phyloP scores from a whole-genome alignment of 768 basidiomycete genomes.

The Lactifluus pinguis region DNA sequence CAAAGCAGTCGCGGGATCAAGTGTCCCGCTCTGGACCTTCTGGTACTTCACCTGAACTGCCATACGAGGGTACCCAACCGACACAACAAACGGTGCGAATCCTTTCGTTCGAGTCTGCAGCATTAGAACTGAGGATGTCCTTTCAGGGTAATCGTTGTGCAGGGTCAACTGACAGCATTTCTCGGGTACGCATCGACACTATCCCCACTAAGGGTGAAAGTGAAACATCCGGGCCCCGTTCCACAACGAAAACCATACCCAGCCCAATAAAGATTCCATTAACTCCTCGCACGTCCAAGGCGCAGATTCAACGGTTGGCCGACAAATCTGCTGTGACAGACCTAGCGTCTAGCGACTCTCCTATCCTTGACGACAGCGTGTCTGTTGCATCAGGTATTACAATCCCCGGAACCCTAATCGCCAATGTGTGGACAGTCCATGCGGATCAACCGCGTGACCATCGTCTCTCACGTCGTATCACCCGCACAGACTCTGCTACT shows the following conservation, averaged over 20 bases:
- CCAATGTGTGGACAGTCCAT: constrained; percentile 1
- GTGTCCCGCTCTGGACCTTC: not conserved
- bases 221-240: not conserved
- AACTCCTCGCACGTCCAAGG: not conserved
- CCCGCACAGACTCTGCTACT: constrained; percentile 18
- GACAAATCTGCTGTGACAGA: not conserved
- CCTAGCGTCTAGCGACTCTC: not conserved
- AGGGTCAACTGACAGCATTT: not conserved
- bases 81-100: not conserved
- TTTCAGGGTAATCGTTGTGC: not conserved
- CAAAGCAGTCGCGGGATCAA: not conserved
- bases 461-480: constrained; percentile 8
- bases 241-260: not conserved
- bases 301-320: constrained; percentile 10
- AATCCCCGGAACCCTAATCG: constrained; percentile 12
- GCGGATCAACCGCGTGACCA: constrained; percentile 5
- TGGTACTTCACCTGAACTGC: not conserved
- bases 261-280: constrained; percentile 17
- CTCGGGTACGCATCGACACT: not conserved
- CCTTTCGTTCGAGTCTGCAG: not conserved
- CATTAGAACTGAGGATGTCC: not conserved
- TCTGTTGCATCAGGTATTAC: constrained; percentile 14
- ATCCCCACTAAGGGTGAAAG: not conserved
- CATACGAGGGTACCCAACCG: not conserved
- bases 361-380: constrained; percentile 4